Conservation (phyloP, 176 grass and related monocot genomes). For the Pontederia crassipes region DNA sequence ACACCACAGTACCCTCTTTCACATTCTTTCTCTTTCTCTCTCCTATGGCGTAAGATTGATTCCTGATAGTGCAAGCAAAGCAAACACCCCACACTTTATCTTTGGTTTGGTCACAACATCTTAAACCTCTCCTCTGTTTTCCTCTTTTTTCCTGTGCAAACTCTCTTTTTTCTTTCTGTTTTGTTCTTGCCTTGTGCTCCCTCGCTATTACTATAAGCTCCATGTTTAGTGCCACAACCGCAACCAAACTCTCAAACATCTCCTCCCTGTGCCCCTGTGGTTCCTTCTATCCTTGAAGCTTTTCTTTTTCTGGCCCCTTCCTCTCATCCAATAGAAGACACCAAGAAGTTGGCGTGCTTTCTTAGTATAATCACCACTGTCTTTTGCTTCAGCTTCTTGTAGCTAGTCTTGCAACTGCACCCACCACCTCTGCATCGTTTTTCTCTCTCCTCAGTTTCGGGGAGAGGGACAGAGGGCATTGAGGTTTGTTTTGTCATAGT, state of each 20-base stretch:
- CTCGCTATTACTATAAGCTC: constrained; percentile 5
- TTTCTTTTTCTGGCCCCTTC: neutral
- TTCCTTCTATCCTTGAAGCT: neutral
- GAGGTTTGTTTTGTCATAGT: constrained; percentile 7
- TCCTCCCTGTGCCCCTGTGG: neutral
- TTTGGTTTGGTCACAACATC: constrained; percentile 15
- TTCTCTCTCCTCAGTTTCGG: neutral
- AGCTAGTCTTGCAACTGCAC: neutral
- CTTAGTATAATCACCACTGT: too few species aligned
- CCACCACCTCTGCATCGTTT: neutral
- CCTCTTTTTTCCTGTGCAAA: neutral
- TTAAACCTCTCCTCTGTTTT: constrained; percentile 10
- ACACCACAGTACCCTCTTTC: constrained; percentile 32
- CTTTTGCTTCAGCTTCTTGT: neutral
- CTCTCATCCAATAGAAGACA: neutral
- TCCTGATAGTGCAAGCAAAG: constrained; percentile 99
- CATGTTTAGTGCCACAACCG: neutral
- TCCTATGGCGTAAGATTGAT: constrained; percentile 60
- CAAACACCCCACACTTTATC: constrained; percentile 52
- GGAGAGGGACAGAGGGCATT: neutral
- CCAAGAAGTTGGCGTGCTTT: neutral
- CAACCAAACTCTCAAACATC: neutral
- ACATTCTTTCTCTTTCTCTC: constrained; percentile 22
- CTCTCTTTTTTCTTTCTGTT: neutral
- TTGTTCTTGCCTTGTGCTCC: constrained; percentile 2